phyloP scores from a whole-genome alignment of 2,329 filamentous ascomycete genomes.

The Cryoendolithus antarcticus region DNA sequence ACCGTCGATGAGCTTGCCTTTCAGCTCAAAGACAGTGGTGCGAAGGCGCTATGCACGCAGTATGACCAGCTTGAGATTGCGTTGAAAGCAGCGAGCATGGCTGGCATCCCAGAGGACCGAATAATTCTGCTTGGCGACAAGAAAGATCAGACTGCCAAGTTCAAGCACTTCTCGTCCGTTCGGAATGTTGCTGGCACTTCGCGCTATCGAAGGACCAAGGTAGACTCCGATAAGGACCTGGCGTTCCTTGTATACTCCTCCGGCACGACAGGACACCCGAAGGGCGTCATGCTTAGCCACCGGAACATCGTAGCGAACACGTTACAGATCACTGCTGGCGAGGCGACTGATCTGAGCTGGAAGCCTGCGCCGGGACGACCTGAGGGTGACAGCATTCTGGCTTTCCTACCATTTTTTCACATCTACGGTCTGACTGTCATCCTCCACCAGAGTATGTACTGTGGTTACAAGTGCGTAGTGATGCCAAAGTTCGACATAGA shows the following conservation, averaged over 20 bases:
- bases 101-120: constrained; percentile 56
- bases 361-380: constrained; percentile 33
- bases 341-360: constrained; percentile 40
- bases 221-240: constrained; percentile 59
- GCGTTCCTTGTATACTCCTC: constrained; percentile 81
- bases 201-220: constrained; percentile 46
- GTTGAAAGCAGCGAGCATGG: constrained; percentile 53
- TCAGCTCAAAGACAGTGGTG: constrained; percentile 67
- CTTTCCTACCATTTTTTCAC: constrained; percentile 80
- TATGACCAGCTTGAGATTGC: constrained; percentile 52
- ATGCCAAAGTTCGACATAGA: constrained; percentile 75
- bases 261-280: constrained; percentile 82
- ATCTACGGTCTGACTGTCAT: constrained; percentile 73
- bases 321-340: constrained; percentile 29
- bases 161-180: constrained; percentile 63
- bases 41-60: constrained; percentile 66
- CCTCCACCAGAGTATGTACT: constrained; percentile 55
- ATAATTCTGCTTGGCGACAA: constrained; percentile 67
- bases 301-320: constrained; percentile 67
- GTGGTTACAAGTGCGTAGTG: constrained; percentile 54
- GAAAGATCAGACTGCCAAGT: constrained; percentile 43
- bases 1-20: constrained; percentile 72
- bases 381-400: constrained; percentile 60
- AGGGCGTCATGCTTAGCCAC: constrained; percentile 82
- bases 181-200: constrained; percentile 49